Conservation (phyloP, 2,329 filamentous ascomycete genomes). For the Xylariales sp. region DNA sequence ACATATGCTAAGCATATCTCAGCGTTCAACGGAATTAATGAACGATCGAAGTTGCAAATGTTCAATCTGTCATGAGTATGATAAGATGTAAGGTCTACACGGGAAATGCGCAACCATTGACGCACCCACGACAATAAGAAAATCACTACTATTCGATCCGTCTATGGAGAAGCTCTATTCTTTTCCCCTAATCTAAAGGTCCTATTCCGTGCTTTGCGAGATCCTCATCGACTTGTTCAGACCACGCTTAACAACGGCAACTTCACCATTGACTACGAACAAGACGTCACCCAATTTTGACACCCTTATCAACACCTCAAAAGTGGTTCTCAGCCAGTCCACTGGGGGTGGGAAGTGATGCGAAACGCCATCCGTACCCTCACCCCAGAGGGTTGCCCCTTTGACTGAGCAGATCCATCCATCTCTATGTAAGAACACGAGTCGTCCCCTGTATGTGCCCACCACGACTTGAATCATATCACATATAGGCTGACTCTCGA, state of each 20-base stretch:
- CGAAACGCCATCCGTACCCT: not conserved
- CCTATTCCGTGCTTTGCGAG: no score
- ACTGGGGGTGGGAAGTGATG: not conserved
- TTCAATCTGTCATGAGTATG: no score
- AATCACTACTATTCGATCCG: no score
- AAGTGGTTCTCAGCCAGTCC: not conserved
- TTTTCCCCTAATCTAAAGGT: no score
- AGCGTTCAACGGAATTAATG: no score
- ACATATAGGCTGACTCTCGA: not conserved
- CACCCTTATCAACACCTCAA: not conserved
- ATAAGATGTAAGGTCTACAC: no score
- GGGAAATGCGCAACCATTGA: no score
- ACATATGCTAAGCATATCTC: no score
- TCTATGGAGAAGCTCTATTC: no score
- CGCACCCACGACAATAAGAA: no score
- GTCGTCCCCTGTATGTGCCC: not conserved
- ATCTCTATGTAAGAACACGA: not conserved
- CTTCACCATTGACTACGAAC: not conserved
- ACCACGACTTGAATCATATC: not conserved
- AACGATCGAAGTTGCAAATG: no score
- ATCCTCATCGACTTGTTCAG: no score
- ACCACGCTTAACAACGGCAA: not conserved
- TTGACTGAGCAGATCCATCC: slow-evolving; percentile 1
- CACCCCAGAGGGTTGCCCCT: not conserved
- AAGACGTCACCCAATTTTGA: not conserved